Percentiles rank a stretch among this genome's conserved stretches.
Evolutionary conservation across 2,329 filamentous ascomycete species (phyloP).

Genomic region (Aspergillus bombycis): DNA sequence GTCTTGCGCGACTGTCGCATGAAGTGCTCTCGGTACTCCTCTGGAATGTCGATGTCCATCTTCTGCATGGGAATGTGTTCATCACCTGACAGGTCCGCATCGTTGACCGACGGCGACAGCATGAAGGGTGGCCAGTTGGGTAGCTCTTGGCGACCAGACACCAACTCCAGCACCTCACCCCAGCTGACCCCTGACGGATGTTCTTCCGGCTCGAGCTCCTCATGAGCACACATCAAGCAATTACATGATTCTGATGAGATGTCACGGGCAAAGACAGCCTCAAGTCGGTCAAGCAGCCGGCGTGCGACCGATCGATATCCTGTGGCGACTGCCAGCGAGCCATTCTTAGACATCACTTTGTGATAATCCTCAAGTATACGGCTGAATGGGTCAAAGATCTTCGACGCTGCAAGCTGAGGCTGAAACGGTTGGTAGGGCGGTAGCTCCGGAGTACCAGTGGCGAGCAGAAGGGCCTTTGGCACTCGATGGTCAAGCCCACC

Average conservation of each 20-base stretch:
- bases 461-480: conserved; percentile 69
- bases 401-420: conserved; percentile 68
- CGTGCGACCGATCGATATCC: conserved; percentile 94
- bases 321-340: conserved; percentile 91
- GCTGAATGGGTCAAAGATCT: conserved; percentile 80
- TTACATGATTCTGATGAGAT: conserved; percentile 83
- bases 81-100: conserved; percentile 59
- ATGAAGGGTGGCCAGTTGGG: conserved; percentile 89
- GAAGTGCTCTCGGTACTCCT: conserved; percentile 91
- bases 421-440: conserved; percentile 62
- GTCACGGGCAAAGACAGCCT: conserved; percentile 92
- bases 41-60: conserved; percentile 90
- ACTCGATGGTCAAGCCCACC: conserved; percentile 75
- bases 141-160: conserved; percentile 83
- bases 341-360: conserved; percentile 77
- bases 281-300: conserved; percentile 82
- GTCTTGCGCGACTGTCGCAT: conserved; percentile 91
- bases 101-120: conserved; percentile 61
- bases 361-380: conserved; percentile 84
- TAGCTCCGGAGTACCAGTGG: conserved; percentile 56
- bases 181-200: conserved; percentile 73
- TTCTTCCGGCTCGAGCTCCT: conserved; percentile 61
- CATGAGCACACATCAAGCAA: conserved; percentile 79
- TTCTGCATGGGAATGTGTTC: conserved; percentile 68
- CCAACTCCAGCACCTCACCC: conserved; percentile 93